A percentile compares a stretch with the other conserved stretches of the same genome.
phyloP scores from a whole-genome alignment of 306 rosid genomes.

The Parietaria judaica region DNA sequence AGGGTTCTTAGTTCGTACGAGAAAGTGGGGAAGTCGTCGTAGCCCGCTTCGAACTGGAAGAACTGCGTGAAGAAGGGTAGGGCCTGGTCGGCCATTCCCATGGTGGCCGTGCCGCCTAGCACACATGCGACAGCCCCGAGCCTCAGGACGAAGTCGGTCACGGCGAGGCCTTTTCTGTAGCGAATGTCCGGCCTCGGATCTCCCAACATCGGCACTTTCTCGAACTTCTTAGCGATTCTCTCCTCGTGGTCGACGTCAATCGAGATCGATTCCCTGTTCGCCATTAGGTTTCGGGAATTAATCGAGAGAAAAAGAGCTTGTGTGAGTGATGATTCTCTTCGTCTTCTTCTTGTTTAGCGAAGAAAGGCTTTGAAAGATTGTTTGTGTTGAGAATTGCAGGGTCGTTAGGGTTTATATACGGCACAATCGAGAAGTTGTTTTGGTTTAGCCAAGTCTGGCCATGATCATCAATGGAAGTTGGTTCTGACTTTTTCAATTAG shows the following conservation, averaged over 20 bases:
- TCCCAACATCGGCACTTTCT: conserved; percentile 27
- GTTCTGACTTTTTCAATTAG: conserved; percentile 12
- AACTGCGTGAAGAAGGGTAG: conserved; percentile 78
- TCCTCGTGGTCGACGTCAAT: conserved; percentile 28
- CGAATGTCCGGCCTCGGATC: conserved; percentile 8
- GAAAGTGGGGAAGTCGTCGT: conserved; percentile 46
- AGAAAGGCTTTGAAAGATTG: conserved; percentile 1
- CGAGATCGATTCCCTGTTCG: conserved; percentile 19
- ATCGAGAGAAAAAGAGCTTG: neutral
- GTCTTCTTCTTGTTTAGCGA: neutral
- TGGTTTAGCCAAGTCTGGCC: conserved; percentile 6
- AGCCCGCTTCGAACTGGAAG: conserved; percentile 64
- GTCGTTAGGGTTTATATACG: neutral
- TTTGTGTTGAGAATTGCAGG: neutral
- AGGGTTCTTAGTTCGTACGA: conserved; percentile 26
- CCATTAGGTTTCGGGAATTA: conserved; percentile 21
- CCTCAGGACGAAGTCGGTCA: conserved; percentile 51
- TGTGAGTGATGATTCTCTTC: neutral
- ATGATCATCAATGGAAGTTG: conserved; percentile 6
- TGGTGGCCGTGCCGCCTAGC: conserved; percentile 42
- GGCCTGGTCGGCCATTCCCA: conserved; percentile 40
- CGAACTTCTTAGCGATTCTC: conserved; percentile 32
- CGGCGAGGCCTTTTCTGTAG: conserved; percentile 52
- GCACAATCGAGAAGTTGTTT: neutral
- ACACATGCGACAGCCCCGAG: conserved; percentile 40